phyloP scores from a whole-genome alignment of 768 basidiomycete species.

The Cubamyces lactineus region DNA sequence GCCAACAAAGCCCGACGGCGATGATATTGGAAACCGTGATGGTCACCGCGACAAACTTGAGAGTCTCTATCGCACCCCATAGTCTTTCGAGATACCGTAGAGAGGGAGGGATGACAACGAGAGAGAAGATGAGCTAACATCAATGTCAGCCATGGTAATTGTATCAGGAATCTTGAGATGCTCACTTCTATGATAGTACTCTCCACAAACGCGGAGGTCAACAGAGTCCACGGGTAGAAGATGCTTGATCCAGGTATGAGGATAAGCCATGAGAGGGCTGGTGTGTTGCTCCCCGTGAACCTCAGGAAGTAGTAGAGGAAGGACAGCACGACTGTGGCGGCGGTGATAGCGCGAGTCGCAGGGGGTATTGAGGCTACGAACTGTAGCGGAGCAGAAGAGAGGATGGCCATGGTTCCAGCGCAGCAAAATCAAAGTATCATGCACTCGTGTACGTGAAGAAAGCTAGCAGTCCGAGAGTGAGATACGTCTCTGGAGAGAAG shows the following conservation, averaged over 20 bases:
- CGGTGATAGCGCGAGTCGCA: constrained; percentile 74
- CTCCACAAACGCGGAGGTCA: constrained; percentile 90
- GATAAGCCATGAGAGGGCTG: constrained; percentile 67
- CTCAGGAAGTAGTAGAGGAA: constrained; percentile 66
- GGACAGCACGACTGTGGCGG: constrained; percentile 59
- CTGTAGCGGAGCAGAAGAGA: constrained; percentile 67
- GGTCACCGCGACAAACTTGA: constrained; percentile 83
- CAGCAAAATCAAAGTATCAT: constrained; percentile 23
- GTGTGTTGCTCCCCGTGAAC: constrained; percentile 50
- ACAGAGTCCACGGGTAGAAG: constrained; percentile 91
- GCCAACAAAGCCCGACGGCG: constrained; percentile 85
- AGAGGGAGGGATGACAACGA: constrained; percentile 79
- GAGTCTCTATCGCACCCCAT: constrained; percentile 87
- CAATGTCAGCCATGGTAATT: constrained; percentile 12
- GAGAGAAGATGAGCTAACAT: constrained; percentile 71
- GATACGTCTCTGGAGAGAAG: neutral
- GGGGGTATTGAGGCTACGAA: constrained; percentile 75
- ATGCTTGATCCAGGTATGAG: constrained; percentile 80
- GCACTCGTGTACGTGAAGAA: constrained; percentile 11
- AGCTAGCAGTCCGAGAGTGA: constrained; percentile 17
- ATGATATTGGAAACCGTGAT: constrained; percentile 87
- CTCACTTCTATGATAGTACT: constrained; percentile 81
- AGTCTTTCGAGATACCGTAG: constrained; percentile 91
- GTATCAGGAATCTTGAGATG: neutral
- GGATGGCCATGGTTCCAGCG: constrained; percentile 61